phyloP scores from a whole-genome alignment of 345 rosid genomes.

The Ceriops decandra region DNA sequence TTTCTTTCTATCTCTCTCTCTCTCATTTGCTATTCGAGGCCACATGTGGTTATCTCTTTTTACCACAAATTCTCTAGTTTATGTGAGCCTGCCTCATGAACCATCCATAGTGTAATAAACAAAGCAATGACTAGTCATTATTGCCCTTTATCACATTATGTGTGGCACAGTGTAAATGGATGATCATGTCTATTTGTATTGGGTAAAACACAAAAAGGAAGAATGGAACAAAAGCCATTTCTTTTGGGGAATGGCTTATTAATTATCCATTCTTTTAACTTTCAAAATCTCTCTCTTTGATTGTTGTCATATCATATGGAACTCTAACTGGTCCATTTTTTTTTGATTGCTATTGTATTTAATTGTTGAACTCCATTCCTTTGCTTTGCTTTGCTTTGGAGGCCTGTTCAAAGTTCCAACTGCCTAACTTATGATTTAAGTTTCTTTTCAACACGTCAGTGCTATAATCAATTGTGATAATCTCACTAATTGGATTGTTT shows the following conservation, averaged over 20 bases:
- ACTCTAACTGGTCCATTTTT: slow-evolving; percentile 19
- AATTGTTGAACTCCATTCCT: slow-evolving; percentile 36
- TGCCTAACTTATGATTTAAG: slow-evolving; percentile 41
- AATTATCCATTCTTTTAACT: slow-evolving; percentile 7
- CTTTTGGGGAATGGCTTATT: slow-evolving; percentile 14
- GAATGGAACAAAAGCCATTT: slow-evolving; percentile 13
- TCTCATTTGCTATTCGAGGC: slow-evolving; percentile 5
- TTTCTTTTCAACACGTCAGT: slow-evolving; percentile 17
- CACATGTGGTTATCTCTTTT: slow-evolving; percentile 21
- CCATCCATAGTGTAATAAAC: not conserved
- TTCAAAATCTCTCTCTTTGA: slow-evolving; percentile 38
- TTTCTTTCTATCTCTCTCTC: not conserved
- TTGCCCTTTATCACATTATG: slow-evolving; percentile 15
- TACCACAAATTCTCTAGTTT: slow-evolving; percentile 3
- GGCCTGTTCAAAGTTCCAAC: slow-evolving; percentile 29
- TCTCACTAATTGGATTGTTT: slow-evolving; percentile 27
- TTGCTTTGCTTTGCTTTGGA: slow-evolving; percentile 28
- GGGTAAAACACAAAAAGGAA: slow-evolving; percentile 7
- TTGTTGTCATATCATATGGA: slow-evolving; percentile 29
- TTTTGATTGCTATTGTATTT: slow-evolving; percentile 30
- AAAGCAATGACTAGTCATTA: slow-evolving; percentile 17
- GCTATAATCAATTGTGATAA: slow-evolving; percentile 36
- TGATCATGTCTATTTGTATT: slow-evolving; percentile 12
- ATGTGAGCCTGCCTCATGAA: slow-evolving; percentile 1
- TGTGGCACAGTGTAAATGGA: not conserved